Conservation (phyloP, 2,329 filamentous ascomycete species). For the Rachicladosporium sp. region DNA sequence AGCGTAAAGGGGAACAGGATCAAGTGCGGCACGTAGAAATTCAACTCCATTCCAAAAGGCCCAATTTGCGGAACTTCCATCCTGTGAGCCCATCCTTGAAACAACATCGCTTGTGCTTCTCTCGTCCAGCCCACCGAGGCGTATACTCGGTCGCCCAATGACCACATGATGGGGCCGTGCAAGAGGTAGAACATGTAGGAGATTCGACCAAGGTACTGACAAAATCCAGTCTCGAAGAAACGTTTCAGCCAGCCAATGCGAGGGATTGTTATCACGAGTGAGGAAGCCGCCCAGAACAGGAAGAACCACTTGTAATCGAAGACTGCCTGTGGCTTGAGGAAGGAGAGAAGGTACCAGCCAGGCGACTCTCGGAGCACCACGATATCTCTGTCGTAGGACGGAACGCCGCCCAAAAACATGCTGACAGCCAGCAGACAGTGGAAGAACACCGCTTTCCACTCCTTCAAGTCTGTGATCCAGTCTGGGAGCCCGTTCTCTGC, state of each 20-base stretch:
- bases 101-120: slow-evolving; percentile 35
- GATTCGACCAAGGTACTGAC: slow-evolving; percentile 50
- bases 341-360: slow-evolving; percentile 50
- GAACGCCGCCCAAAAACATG: slow-evolving; percentile 50
- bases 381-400: slow-evolving; percentile 40
- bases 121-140: slow-evolving; percentile 46
- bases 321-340: slow-evolving; percentile 30
- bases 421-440: slow-evolving; percentile 41
- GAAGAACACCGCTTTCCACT: slow-evolving; percentile 39
- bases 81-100: slow-evolving; percentile 45
- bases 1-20: slow-evolving; percentile 49
- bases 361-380: slow-evolving; percentile 40
- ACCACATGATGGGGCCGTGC: slow-evolving; percentile 50
- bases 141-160: slow-evolving; percentile 52
- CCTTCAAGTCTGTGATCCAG: slow-evolving; percentile 34
- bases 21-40: slow-evolving; percentile 48
- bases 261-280: slow-evolving; percentile 44
- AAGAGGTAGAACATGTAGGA: slow-evolving; percentile 53
- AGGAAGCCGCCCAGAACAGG: slow-evolving; percentile 33
- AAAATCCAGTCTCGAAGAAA: slow-evolving; percentile 47
- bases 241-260: slow-evolving; percentile 45
- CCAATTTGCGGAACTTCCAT: slow-evolving; percentile 44
- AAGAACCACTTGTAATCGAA: slow-evolving; percentile 13
- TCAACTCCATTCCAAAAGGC: slow-evolving; percentile 48
- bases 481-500: background rate